Percentiles rank a stretch among this genome's conserved stretches.
Conservation (phyloP, 768 basidiomycete genomes). For the Ramaria sp. region DNA sequence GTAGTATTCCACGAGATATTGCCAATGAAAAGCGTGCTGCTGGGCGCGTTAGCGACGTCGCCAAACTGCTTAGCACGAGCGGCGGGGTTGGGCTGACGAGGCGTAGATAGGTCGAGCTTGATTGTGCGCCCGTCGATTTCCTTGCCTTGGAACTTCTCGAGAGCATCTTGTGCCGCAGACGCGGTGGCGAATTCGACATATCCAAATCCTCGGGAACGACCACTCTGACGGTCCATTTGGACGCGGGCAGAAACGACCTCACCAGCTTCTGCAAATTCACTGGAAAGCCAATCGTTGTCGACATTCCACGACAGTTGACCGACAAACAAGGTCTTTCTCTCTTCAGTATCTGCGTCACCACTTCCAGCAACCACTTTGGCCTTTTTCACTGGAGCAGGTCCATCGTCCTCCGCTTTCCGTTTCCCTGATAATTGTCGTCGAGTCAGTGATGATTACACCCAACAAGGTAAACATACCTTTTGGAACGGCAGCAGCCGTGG, state of each 20-base stretch:
- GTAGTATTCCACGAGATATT: slow-evolving; percentile 73
- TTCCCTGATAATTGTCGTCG: slow-evolving; percentile 37
- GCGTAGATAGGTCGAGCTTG: slow-evolving; percentile 73
- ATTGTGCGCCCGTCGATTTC: slow-evolving; percentile 90
- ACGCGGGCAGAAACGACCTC: slow-evolving; percentile 87
- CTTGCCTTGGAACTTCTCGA: slow-evolving; percentile 60
- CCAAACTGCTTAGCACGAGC: slow-evolving; percentile 59
- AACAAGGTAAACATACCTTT: neutral
- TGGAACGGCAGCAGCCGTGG: slow-evolving; percentile 17
- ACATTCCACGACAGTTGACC: slow-evolving; percentile 94
- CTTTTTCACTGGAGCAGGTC: slow-evolving; percentile 63
- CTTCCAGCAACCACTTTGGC: slow-evolving; percentile 49
- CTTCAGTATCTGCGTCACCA: slow-evolving; percentile 38
- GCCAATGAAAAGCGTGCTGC: slow-evolving; percentile 78
- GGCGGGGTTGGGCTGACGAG: slow-evolving; percentile 41
- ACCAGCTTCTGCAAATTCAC: slow-evolving; percentile 84
- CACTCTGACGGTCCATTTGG: slow-evolving; percentile 70
- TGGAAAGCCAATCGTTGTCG: slow-evolving; percentile 88
- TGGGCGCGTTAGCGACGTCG: slow-evolving; percentile 55
- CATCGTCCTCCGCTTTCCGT: slow-evolving; percentile 68
- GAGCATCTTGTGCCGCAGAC: slow-evolving; percentile 70
- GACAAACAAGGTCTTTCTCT: slow-evolving; percentile 74
- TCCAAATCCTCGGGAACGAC: slow-evolving; percentile 77
- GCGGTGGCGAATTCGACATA: slow-evolving; percentile 67
- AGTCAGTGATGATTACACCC: neutral